A percentile compares a stretch with the other conserved stretches of the same genome.
phyloP scores from a whole-genome alignment of 352 stramenopile species.

The Globisporangium recalcitrans region DNA sequence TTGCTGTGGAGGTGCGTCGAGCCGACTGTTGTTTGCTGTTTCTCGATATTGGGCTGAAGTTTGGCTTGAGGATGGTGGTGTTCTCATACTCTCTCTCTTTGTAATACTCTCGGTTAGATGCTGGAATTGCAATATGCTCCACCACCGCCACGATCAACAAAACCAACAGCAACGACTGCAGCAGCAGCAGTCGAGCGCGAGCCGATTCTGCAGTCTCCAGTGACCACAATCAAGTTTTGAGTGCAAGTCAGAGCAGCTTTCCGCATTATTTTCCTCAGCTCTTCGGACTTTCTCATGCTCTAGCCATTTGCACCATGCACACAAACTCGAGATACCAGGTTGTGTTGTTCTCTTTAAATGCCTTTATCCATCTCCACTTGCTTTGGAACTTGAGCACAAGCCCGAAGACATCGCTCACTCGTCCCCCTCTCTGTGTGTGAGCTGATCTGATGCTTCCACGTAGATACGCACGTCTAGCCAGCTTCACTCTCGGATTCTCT shows the following conservation, averaged over 20 bases:
- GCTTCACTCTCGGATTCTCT: neutral
- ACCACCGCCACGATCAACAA: neutral
- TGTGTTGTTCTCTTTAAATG: neutral
- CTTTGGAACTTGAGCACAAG: too few species aligned
- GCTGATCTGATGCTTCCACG: too few species aligned
- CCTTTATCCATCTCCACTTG: neutral
- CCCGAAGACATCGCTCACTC: too few species aligned
- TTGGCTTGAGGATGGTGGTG: neutral
- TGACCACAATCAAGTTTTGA: neutral
- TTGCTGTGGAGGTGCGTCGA: neutral
- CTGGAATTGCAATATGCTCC: constrained; percentile 7
- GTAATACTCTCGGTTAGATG: neutral
- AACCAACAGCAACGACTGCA: neutral
- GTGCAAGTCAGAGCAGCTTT: neutral
- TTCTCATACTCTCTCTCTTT: neutral
- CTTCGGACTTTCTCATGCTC: neutral
- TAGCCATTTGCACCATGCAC: neutral
- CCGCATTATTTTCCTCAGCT: neutral
- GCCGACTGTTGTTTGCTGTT: neutral
- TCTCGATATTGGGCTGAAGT: neutral
- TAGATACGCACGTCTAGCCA: neutral
- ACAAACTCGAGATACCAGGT: neutral
- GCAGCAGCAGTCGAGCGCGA: neutral
- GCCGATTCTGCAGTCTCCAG: constrained; percentile 3
- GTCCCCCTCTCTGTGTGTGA: too few species aligned